Conservation (phyloP, 352 stramenopile species). For the Saprolegnia parasitica region DNA sequence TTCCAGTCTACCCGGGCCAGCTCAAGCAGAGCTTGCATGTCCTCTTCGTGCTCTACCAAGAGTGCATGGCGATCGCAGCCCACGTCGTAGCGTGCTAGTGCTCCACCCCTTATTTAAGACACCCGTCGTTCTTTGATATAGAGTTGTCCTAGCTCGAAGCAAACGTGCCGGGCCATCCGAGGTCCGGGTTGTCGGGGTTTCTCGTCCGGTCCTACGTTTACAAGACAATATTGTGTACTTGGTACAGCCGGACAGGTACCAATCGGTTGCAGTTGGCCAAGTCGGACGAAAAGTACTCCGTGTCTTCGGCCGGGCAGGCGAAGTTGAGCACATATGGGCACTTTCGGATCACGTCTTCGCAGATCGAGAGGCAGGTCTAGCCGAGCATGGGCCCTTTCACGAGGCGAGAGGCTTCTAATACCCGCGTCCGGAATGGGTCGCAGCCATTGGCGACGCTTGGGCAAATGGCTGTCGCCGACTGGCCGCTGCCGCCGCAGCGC, state of each 20-base stretch:
- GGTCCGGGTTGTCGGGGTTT: slow-evolving; percentile 60
- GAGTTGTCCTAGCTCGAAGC: slow-evolving; percentile 42
- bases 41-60: slow-evolving; percentile 87
- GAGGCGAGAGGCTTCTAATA: not conserved
- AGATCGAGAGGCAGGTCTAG: slow-evolving; percentile 75
- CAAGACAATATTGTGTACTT: not conserved
- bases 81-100: not conserved
- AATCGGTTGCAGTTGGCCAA: slow-evolving; percentile 74
- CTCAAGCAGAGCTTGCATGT: slow-evolving; percentile 87
- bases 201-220: slow-evolving; percentile 38
- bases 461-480: slow-evolving; percentile 18
- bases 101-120: not conserved
- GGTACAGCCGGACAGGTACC: not conserved
- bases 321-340: slow-evolving; percentile 84
- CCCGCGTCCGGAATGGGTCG: slow-evolving; percentile 6
- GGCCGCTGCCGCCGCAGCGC: slow-evolving; percentile 39
- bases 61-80: slow-evolving; percentile 55
- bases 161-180: slow-evolving; percentile 73
- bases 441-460: slow-evolving; percentile 10
- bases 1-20: slow-evolving; percentile 82
- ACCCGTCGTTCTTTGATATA: slow-evolving; percentile 19
- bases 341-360: slow-evolving; percentile 80
- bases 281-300: slow-evolving; percentile 63
- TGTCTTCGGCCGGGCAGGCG: slow-evolving; percentile 66
- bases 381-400: slow-evolving; percentile 28